These are phyloP conservation scores for Cubamyces sp. DNA, from an alignment of 768 basidiomycete genomes.

Conservation along the genomic window DNA sequence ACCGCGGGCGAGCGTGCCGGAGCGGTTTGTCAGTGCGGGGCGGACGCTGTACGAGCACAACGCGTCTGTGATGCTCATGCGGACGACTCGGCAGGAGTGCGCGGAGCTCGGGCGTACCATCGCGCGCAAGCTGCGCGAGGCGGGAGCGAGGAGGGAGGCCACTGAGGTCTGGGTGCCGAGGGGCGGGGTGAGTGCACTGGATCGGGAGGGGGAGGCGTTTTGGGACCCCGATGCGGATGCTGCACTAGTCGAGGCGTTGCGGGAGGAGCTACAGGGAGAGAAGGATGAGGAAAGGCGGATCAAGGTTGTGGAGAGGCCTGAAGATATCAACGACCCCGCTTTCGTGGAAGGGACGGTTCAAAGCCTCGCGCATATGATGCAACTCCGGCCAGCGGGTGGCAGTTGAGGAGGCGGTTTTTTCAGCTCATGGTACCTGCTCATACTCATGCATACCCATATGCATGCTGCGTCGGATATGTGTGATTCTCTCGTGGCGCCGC, in stretches of 20 bases:
- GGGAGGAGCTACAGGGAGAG: background rate
- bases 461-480: too few relatives aligned
- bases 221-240: slow-evolving; percentile 22
- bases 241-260: slow-evolving; percentile 18
- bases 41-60: slow-evolving; percentile 24
- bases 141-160: slow-evolving; percentile 1
- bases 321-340: slow-evolving; percentile 21
- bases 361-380: slow-evolving; percentile 21
- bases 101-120: slow-evolving; percentile 17
- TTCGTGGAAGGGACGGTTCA: slow-evolving; percentile 22
- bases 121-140: slow-evolving; percentile 17
- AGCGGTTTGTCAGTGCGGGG: slow-evolving; percentile 8
- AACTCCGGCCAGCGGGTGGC: background rate
- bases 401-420: background rate
- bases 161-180: slow-evolving; percentile 26
- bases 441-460: too few relatives aligned
- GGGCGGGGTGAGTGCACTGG: slow-evolving; percentile 22
- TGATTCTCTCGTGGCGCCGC: too few relatives aligned
- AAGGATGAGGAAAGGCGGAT: background rate
- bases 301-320: slow-evolving; percentile 16
- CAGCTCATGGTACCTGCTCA: too few relatives aligned
- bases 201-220: slow-evolving; percentile 12
- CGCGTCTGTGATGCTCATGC: slow-evolving; percentile 26
- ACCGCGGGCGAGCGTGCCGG: slow-evolving; percentile 24
- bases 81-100: slow-evolving; percentile 25